Base-by-base conservation (phyloP, 148 eudicot species). In the Persicaria tinctoria region DNA sequence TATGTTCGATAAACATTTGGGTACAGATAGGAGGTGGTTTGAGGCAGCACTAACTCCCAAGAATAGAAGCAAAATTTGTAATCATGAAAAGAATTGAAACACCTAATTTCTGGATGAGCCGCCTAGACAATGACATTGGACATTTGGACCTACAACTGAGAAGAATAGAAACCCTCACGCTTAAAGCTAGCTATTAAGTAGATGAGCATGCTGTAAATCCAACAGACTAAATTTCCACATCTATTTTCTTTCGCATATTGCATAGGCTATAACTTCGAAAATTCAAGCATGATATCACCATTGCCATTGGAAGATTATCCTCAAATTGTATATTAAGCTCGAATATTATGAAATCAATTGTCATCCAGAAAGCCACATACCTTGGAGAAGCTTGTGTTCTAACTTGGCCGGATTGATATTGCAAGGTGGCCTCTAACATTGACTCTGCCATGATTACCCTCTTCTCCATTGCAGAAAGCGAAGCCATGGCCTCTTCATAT, bases 401-500 rank as follows among this genome's bases (percentile, higher is more conserved):
- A 70, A 57, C 80, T 88, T 96, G 97, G 62, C 97, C 94, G 41
- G 97, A 92, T 79, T 96, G 99, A 78, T 92, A 96, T 79, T 96
- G 99, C 89, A 96, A 84, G n/a, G 99, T 96, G 74, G 99, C 99
- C 81, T 95, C 99, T 82, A 95, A 79, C 97, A 92, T 95, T 57
- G 99, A 87, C 79, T 95, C 99, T 18, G 99, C 99, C 99, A 96
- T 92, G 74, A 96, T 88, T 71, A 79, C 95, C 78, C 97, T 83
- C 83, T 92, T 90, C 85, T 96, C 99, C 97, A 92, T 96, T 82
- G 89, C 95, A 66, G 88, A 87, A 51, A 92, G 77, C 38, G 91
- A 79, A 80, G 80, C 83, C 79, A 84, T 70, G 48, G 85, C 90
- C 78, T 88, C 85, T 77, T 96, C 99, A 82, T 87, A 87, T 83